These are phyloP conservation scores for Russula olivacea DNA, from an alignment of 768 basidiomycete genomes.

Conservation along the genomic window DNA sequence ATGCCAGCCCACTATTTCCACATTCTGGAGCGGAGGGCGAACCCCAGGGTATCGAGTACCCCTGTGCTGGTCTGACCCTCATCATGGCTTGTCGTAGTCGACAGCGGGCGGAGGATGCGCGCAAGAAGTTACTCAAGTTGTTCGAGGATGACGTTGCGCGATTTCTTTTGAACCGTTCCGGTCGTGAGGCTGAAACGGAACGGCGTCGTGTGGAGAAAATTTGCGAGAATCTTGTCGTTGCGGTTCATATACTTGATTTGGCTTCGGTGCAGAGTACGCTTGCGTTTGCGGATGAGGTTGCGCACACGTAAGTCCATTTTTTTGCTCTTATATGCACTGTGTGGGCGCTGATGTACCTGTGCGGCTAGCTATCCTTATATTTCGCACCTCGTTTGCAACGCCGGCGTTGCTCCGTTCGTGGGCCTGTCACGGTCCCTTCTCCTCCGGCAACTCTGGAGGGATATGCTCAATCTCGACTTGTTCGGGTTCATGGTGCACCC, in stretches of 20 bases:
- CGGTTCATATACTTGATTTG: conserved; percentile 61
- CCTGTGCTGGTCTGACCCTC: conserved; percentile 56
- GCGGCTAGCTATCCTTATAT: conserved; percentile 64
- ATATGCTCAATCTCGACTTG: conserved; percentile 30
- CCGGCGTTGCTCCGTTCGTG: conserved; percentile 58
- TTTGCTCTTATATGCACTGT: not conserved
- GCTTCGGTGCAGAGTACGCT: conserved; percentile 54
- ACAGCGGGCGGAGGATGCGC: conserved; percentile 57
- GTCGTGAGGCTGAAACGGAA: conserved; percentile 37
- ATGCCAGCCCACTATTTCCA: conserved; percentile 44
- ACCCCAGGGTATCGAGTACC: conserved; percentile 23
- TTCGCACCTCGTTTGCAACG: conserved; percentile 77
- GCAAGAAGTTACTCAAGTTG: conserved; percentile 44
- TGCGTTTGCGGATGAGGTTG: conserved; percentile 51
- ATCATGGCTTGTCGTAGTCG: conserved; percentile 75
- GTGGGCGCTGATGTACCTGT: not conserved
- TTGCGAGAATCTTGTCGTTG: conserved; percentile 51
- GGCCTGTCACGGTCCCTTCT: conserved; percentile 46
- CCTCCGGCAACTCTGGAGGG: conserved; percentile 42
- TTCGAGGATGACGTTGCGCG: conserved; percentile 50
- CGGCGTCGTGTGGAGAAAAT: conserved; percentile 48
- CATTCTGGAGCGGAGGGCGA: conserved; percentile 25
- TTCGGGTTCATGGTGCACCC: conserved; percentile 49
- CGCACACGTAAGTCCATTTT: conserved; percentile 43
- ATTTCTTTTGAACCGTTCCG: conserved; percentile 28